Evolutionary conservation across 805 yeast species (phyloP).

Genomic region (Candida berthetii): DNA sequence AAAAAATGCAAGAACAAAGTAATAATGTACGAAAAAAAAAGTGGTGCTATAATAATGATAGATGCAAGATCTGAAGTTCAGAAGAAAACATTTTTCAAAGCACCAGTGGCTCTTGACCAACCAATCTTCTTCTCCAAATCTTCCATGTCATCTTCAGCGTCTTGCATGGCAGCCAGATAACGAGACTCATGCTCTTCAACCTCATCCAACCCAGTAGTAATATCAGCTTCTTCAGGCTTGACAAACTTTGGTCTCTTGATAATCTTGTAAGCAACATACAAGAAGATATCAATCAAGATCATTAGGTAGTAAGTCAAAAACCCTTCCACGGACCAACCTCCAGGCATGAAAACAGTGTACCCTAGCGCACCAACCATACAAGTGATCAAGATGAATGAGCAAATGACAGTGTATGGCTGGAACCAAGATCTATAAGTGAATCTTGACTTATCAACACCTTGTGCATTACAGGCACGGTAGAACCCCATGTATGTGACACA

Average conservation of each 20-base stretch:
- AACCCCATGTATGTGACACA: constrained; percentile 57
- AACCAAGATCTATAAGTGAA: too few relatives aligned
- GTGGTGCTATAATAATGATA: too few relatives aligned
- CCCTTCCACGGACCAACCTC: constrained; percentile 53
- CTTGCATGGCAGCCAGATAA: too few relatives aligned
- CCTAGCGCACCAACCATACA: constrained; percentile 59
- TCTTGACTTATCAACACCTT: constrained; percentile 32
- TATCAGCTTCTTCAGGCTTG: constrained; percentile 44
- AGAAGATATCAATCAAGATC: constrained; percentile 48
- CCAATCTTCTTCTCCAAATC: too few relatives aligned
- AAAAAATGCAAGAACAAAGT: too few relatives aligned
- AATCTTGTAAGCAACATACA: constrained; percentile 45
- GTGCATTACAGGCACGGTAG: constrained; percentile 51
- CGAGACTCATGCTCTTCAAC: constrained; percentile 49
- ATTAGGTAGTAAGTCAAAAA: constrained; percentile 71
- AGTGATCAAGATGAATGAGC: constrained; percentile 37
- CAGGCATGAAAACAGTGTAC: constrained; percentile 67
- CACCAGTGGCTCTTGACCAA: too few relatives aligned
- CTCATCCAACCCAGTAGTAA: constrained; percentile 46
- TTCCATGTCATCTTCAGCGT: too few relatives aligned
- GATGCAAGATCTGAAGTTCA: too few relatives aligned
- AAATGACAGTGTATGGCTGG: too few relatives aligned
- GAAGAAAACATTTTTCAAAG: too few relatives aligned
- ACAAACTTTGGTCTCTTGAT: constrained; percentile 38
- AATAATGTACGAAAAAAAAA: too few relatives aligned